These are phyloP conservation scores for Pezicula radicicola DNA, from an alignment of 2,329 filamentous ascomycete genomes.

Conservation along the genomic window DNA sequence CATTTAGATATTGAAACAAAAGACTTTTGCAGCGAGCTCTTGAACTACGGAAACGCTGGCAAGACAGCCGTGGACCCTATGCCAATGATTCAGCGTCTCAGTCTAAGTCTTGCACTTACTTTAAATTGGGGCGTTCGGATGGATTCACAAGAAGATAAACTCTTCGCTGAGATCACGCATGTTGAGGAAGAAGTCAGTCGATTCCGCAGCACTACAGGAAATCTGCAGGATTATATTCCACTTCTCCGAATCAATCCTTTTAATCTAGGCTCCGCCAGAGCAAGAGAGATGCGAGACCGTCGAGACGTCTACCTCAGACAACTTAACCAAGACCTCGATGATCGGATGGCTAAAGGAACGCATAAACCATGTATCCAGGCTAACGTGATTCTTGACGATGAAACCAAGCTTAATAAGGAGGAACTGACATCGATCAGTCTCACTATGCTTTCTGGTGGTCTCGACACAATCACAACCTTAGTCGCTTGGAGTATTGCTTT, in stretches of 20 bases:
- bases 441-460: conserved; percentile 65
- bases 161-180: conserved; percentile 62
- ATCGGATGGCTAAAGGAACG: conserved; percentile 56
- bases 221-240: conserved; percentile 60
- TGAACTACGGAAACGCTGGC: conserved; percentile 54
- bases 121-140: conserved; percentile 66
- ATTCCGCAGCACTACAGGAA: conserved; percentile 58
- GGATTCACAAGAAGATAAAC: conserved; percentile 51
- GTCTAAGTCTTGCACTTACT: conserved; percentile 58
- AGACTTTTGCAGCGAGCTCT: conserved; percentile 59
- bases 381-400: conserved; percentile 62
- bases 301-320: conserved; percentile 57
- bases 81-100: conserved; percentile 65
- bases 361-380: conserved; percentile 65
- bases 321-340: conserved; percentile 56
- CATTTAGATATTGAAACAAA: conserved; percentile 62
- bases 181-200: conserved; percentile 59
- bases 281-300: conserved; percentile 56
- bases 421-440: conserved; percentile 64
- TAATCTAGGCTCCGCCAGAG: conserved; percentile 53
- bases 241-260: conserved; percentile 59
- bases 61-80: conserved; percentile 56
- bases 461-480: conserved; percentile 65
- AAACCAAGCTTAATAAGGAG: conserved; percentile 57
- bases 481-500: conserved; percentile 64